phyloP scores from a whole-genome alignment of 352 stramenopile species.

The Labyrinthula sp. region DNA sequence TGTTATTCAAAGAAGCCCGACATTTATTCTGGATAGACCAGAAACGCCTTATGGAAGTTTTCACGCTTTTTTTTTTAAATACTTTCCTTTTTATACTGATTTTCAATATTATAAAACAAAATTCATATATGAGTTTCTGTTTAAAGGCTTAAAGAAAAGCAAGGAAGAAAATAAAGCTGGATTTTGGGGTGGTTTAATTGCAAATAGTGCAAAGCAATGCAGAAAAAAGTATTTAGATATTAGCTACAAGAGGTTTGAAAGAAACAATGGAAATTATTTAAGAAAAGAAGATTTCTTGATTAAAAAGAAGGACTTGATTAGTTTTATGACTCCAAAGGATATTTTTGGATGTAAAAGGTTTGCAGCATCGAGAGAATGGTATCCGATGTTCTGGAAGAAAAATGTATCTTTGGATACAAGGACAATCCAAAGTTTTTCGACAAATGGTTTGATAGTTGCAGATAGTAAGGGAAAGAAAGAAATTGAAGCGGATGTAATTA shows the following conservation, averaged over 20 bases:
- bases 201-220: conserved; percentile 7
- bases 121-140: conserved; percentile 20
- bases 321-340: conserved; percentile 27
- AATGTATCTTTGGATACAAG: conserved; percentile 20
- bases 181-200: conserved; percentile 12
- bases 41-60: not conserved
- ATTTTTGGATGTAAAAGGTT: conserved; percentile 28
- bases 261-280: too few relatives aligned
- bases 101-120: not conserved
- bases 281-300: too few relatives aligned
- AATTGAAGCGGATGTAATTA: conserved; percentile 25
- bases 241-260: too few relatives aligned
- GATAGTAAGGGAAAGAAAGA: conserved; percentile 18
- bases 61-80: conserved; percentile 4
- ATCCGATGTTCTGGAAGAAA: conserved; percentile 5
- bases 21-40: conserved; percentile 22
- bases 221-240: not conserved
- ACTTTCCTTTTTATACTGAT: conserved; percentile 2
- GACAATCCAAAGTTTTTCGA: not conserved
- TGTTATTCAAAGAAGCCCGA: conserved; percentile 28
- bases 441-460: conserved; percentile 14
- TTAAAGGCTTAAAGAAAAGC: too few relatives aligned
- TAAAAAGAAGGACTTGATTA: conserved; percentile 8
- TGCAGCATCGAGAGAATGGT: conserved; percentile 19
- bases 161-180: too few relatives aligned